Conservation (phyloP, 768 basidiomycete genomes). For the Russula griseocarnosa region DNA sequence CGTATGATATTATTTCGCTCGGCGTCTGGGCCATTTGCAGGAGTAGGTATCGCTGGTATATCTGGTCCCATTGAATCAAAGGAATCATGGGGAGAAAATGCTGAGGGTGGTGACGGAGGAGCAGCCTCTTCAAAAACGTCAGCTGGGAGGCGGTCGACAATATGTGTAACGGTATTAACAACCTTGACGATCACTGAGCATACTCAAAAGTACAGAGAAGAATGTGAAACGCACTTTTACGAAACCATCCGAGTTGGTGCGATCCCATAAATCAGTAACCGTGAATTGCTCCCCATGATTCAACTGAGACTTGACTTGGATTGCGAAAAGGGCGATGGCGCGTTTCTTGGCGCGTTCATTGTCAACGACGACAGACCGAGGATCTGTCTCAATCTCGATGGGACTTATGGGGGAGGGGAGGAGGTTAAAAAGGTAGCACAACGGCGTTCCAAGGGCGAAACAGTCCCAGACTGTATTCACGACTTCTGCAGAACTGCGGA, state of each 20-base stretch:
- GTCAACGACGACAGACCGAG: conserved; percentile 57
- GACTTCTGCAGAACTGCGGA: conserved; percentile 79
- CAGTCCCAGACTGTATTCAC: conserved; percentile 94
- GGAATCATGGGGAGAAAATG: conserved; percentile 52
- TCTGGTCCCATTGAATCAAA: conserved; percentile 54
- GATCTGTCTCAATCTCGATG: conserved; percentile 59
- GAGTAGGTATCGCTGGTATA: conserved; percentile 38
- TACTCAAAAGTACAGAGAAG: not conserved
- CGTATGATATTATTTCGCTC: conserved; percentile 74
- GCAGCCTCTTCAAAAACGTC: conserved; percentile 63
- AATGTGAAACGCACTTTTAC: conserved; percentile 68
- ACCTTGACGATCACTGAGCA: conserved; percentile 49
- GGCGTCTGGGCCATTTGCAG: conserved; percentile 57
- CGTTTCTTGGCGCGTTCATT: conserved; percentile 86
- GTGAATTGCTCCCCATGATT: conserved; percentile 79
- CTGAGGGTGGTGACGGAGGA: conserved; percentile 49
- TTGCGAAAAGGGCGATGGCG: conserved; percentile 86
- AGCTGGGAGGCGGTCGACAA: conserved; percentile 71
- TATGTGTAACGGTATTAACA: conserved; percentile 79
- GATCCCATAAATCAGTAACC: conserved; percentile 85
- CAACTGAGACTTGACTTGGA: conserved; percentile 76
- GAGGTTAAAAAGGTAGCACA: conserved; percentile 95
- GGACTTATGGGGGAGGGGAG: conserved; percentile 50
- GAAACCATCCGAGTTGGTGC: conserved; percentile 87
- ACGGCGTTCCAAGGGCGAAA: conserved; percentile 87